Evolutionary conservation across 2,329 filamentous ascomycete genomes (phyloP), one percentile per base, ranked within the genome.

Genomic region (Penicillium sp.): DNA sequence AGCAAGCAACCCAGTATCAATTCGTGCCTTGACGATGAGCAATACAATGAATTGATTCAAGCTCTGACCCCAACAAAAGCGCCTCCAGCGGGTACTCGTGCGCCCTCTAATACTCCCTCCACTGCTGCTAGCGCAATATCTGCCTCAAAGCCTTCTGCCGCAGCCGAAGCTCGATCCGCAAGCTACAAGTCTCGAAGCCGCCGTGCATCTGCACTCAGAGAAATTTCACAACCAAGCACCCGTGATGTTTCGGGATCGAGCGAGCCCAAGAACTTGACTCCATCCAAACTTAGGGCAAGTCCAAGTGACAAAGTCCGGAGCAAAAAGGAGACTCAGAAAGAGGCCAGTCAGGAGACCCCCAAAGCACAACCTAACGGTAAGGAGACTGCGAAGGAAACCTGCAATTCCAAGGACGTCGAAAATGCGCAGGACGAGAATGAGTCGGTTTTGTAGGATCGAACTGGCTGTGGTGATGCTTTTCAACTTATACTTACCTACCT

Each of bases 1-100:
- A 78, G 75, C 62, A 75, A 76, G 53, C 71, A 75, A 25, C 70
- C 74, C 19, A 76, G 71, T 50, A 66, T 73, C 37, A 57, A 63
- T 33, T 67, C 67, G 23, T 66, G 69, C 2, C 68, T 73, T 27
- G 70, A 75, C 43, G 73, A 76, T 29, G 75, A 76, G 35, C 71
- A 71, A 52, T 76, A 71, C 48, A 71, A 65, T 55, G 69, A 70
- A 54, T 63, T 78, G 15, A 68, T 77, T 25, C 67, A 77, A 51
- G 66, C 72, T 15, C 61, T 77, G n/a, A 73, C 73, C 25, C 73
- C 75, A 1, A 67, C 70, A 5, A 75, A 74, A 50, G 69, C 64
- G 15, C 51, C 59, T 17, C 29, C 54, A 12, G 29, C 49, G 48
- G 70, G 69, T 19, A 70, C 68, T n/a, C 67, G 69, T 12, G 67